Conservation (phyloP, 345 rosid genomes). For the Eucalyptus sp. region DNA sequence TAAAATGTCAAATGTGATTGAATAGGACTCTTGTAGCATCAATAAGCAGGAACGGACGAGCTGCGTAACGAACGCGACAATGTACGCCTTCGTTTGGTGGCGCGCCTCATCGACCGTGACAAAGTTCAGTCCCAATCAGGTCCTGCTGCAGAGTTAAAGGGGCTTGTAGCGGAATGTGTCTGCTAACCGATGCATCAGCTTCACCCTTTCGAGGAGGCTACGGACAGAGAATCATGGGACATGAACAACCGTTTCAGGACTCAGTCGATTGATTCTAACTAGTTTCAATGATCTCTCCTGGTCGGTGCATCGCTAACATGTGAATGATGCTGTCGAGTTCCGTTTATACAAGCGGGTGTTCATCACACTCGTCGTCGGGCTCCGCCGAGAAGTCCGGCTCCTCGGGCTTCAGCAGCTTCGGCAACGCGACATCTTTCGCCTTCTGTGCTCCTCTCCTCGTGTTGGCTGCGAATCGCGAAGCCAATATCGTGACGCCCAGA, state of each 20-base stretch:
- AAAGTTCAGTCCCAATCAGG: background rate
- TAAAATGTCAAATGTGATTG: background rate
- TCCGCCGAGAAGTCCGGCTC: conserved; percentile 74
- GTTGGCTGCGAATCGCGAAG: conserved; percentile 68
- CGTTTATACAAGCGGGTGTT: background rate
- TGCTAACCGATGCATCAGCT: background rate
- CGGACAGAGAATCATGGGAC: background rate
- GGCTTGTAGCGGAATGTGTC: background rate
- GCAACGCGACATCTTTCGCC: conserved; percentile 33
- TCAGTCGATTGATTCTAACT: background rate
- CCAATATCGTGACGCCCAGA: conserved; percentile 43
- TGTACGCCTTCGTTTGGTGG: background rate
- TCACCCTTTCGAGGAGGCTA: background rate
- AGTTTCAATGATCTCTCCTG: background rate
- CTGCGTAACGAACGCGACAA: background rate
- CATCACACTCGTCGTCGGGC: conserved; percentile 20
- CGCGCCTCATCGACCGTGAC: background rate
- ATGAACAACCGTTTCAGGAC: background rate
- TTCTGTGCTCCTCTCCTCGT: conserved; percentile 56
- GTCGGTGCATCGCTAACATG: background rate
- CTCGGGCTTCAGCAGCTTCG: conserved; percentile 58
- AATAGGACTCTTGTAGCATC: background rate
- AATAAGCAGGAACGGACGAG: background rate
- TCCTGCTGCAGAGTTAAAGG: background rate
- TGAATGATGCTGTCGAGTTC: background rate